Evolutionary conservation across 164 flowering plant species (phyloP).

Genomic region (Chimonanthus salicifolius): DNA sequence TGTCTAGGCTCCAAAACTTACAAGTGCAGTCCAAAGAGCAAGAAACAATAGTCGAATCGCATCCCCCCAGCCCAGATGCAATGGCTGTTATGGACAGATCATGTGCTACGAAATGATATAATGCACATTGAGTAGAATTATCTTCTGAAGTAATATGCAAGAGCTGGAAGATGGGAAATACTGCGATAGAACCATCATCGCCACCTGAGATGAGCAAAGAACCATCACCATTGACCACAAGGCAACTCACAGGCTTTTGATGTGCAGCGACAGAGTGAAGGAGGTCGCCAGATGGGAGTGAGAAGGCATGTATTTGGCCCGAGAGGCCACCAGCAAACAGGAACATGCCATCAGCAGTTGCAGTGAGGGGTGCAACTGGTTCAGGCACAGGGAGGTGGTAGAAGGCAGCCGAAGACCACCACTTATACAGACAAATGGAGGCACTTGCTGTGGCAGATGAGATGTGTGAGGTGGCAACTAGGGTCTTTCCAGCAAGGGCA

Average conservation of each 20-base stretch:
- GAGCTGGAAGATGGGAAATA: conserved; percentile 18
- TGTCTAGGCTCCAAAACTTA: conserved; percentile 38
- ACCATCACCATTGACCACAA: conserved; percentile 22
- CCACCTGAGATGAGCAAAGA: conserved; percentile 25
- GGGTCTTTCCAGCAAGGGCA: conserved; percentile 27
- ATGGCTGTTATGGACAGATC: conserved; percentile 31
- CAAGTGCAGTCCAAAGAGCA: conserved; percentile 42
- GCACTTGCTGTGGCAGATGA: conserved; percentile 12
- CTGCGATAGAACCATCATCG: conserved; percentile 20
- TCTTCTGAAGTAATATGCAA: conserved; percentile 10
- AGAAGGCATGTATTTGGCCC: conserved; percentile 27
- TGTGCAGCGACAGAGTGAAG: conserved; percentile 27
- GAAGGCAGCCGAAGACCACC: conserved; percentile 23
- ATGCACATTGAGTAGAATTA: not conserved
- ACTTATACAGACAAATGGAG: conserved; percentile 15
- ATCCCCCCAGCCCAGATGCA: conserved; percentile 2
- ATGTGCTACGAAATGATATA: conserved; percentile 28
- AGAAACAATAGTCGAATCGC: conserved; percentile 24
- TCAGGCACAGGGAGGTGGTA: conserved; percentile 37
- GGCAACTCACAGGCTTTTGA: conserved; percentile 27
- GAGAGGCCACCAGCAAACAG: conserved; percentile 54
- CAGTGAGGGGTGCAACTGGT: conserved; percentile 42
- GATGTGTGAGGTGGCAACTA: conserved; percentile 43
- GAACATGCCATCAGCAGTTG: conserved; percentile 33
- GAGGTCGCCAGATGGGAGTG: conserved; percentile 31